Evolutionary conservation across 768 basidiomycete genomes (phyloP).

Genomic region (Suillus lakei): DNA sequence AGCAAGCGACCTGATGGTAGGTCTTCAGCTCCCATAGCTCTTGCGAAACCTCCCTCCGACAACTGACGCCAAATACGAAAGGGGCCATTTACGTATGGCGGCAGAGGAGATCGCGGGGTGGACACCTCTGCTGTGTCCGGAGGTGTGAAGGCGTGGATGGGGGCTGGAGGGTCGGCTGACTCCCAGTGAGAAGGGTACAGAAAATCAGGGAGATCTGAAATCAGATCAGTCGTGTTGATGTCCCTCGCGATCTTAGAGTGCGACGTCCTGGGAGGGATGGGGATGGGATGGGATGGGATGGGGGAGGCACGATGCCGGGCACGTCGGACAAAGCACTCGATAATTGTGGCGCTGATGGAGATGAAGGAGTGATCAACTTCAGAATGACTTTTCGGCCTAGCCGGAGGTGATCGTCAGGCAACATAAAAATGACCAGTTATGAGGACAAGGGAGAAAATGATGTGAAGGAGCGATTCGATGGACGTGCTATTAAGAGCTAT

Average conservation of each 20-base stretch:
- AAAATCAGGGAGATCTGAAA: neutral
- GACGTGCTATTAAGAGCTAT: neutral
- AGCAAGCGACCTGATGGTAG: constrained; percentile 35
- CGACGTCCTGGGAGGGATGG: neutral
- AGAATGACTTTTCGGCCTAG: constrained; percentile 11
- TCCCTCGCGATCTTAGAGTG: neutral
- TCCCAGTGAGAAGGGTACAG: neutral
- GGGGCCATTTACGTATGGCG: constrained; percentile 19
- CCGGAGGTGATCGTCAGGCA: constrained; percentile 13
- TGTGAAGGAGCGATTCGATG: neutral
- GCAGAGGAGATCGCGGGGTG: neutral
- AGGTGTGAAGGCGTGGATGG: neutral
- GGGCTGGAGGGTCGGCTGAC: neutral
- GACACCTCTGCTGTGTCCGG: neutral
- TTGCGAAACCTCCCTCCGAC: constrained; percentile 26
- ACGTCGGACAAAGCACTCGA: neutral
- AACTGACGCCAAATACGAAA: constrained; percentile 24
- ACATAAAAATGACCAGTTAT: constrained; percentile 11
- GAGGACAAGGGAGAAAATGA: neutral
- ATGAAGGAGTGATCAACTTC: constrained; percentile 12
- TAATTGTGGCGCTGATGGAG: neutral
- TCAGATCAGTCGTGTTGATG: neutral
- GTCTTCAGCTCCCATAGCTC: constrained; percentile 29
- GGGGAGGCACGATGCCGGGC: neutral
- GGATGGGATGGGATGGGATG: no score